Evolutionary conservation across 345 rosid species (phyloP), one percentile per base, ranked within the genome.

Genomic region (Pelargonium nanum): DNA sequence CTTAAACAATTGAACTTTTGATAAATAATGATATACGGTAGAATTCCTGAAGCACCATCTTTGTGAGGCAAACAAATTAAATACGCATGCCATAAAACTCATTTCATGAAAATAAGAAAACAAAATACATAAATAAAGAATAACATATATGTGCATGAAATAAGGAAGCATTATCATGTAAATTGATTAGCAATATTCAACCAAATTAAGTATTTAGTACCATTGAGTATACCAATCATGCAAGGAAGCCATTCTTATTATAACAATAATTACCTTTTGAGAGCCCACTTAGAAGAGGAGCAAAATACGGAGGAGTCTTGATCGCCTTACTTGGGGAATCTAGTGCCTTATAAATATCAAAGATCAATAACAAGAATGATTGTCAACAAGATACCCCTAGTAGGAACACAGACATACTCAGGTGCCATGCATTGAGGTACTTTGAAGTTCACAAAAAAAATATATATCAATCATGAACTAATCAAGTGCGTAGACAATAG

Each of bases 251-350:
- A n/a, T 19, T n/a, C 55, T 20, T 52, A 23, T 44, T 28, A 48
- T 56, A 8, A 22, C 22, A 53, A 57, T n/a, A 22, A 22, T 60
- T 80, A 91, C 97, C 99, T 80, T 82, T 79, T 34, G 88, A 75
- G 64, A 93, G 81, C 20, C 96, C 96, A 68, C 66, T 74, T 32
- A 89, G 67, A 68, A 87, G 83, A 71, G 94, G 88, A 66, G 84
- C 69, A 66, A 70, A 76, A 79, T 63, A 78, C 51, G 63, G 62
- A 58, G 82, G 72, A 57, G 70, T 67, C 58, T 67, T 60, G 66
- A 44, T 61, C 45, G 74, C 77, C 77, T 66, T 68, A 65, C 80
- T 69, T 4, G 63, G 60, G 32, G 80, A 78, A 75, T 74, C 85
- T 30, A 93, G 72, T 70, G 88, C 96, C 99, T 93, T 80, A 50